Percentiles rank a stretch among this genome's conserved stretches.
phyloP scores from a whole-genome alignment of 1,284 basidiomycete genomes.

The Boletus mariae region DNA sequence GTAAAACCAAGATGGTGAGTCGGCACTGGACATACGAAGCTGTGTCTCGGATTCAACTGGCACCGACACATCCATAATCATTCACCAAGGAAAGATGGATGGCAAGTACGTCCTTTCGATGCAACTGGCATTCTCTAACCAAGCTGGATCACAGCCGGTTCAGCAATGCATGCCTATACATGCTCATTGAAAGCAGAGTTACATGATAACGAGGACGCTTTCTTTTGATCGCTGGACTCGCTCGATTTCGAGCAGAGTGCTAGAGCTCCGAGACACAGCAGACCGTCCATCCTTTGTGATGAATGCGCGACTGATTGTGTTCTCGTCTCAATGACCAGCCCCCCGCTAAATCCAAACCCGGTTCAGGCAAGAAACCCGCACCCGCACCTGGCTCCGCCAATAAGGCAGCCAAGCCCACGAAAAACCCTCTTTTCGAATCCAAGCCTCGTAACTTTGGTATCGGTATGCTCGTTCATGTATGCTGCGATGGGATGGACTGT shows the following conservation, averaged over 20 bases:
- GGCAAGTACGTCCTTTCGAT: conserved; percentile 24
- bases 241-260: conserved; percentile 27
- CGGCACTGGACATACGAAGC: conserved; percentile 1
- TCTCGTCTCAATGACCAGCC: conserved; percentile 89
- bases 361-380: conserved; percentile 76
- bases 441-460: conserved; percentile 92
- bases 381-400: conserved; percentile 71
- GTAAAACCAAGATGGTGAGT: conserved; percentile 27
- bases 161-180: conserved; percentile 17
- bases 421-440: conserved; percentile 97
- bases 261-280: conserved; percentile 73
- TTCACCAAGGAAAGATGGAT: conserved; percentile 20
- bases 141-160: conserved; percentile 17
- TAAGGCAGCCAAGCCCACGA: conserved; percentile 74
- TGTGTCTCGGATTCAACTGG: conserved; percentile 19
- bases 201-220: conserved; percentile 21
- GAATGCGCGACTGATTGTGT: conserved; percentile 46
- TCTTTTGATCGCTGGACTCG: conserved; percentile 30
- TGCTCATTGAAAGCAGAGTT: conserved; percentile 22
- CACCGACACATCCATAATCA: conserved; percentile 19
- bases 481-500: accelerated
- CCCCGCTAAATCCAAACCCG: conserved; percentile 58
- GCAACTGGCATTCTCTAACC: conserved; percentile 1
- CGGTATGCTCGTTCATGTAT: conserved; percentile 50
- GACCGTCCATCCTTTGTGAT: conserved; percentile 29